Evolutionary conservation across 352 stramenopile species (phyloP), one percentile per base, ranked within the genome.

Genomic region (Phytopythium ostracodes): DNA sequence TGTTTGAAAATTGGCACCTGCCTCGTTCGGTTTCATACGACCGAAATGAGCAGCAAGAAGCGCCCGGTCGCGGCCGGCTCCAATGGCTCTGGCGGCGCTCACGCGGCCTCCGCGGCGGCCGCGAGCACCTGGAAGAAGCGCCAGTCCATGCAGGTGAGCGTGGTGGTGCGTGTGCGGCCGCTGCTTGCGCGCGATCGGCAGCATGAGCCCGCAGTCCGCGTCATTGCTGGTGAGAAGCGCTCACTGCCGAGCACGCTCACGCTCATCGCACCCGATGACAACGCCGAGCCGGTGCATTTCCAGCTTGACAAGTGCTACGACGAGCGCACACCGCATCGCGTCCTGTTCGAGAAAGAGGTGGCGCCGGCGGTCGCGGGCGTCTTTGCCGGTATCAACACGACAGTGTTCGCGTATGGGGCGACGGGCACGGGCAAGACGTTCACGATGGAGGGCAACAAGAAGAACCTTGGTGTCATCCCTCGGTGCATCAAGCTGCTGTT

Each of bases 401-500:
- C 73, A 2, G 67, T 89, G 31, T 75, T 89, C 44, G 77, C 77
- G 36, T 89, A 88, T 43, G 82, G 77, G 20, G 77, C 79, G 63
- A 98, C 92, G 1, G 88, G 88, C 27, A 89, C 86, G 15, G 93
- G 93, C 49, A 98, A 98, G 73, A 97, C 92, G 14, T 91, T 96
- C 72, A 96, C 91, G 20, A 97, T 98, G 77, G 78, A 87, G n/a
- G 82, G 82, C 7, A 38, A 81, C 77, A 77, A 77, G 62, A 65
- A 61, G n/a, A 77, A 79, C 50, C 38, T 71, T 5, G 81, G 79
- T 24, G 75, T 91, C 59, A 80, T 83, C 46, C 72, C 71, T 20
- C 76, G 76, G 9, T 73, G 65, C 4, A 42, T 87, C 36, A 71
- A 73, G 50, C 67, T 66, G 25, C 46, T 91, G 20, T 86, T 91